Conservation (phyloP, 352 stramenopile species). For the Phytophthora cactorum region DNA sequence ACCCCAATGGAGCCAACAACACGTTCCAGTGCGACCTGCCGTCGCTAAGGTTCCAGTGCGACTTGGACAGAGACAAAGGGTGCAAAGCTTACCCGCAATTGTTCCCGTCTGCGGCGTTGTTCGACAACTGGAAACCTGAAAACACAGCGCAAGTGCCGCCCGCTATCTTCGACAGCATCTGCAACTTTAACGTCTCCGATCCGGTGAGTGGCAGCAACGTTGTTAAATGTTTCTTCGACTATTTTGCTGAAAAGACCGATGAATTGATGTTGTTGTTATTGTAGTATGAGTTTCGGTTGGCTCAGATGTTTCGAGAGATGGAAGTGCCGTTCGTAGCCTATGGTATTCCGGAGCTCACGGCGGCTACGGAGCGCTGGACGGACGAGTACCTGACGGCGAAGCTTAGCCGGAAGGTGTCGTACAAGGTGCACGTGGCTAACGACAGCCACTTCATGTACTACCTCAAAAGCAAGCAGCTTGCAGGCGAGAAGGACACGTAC, state of each 20-base stretch:
- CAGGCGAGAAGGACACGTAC: slow-evolving; percentile 50
- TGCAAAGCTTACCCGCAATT: slow-evolving; percentile 72
- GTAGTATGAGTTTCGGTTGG: slow-evolving; percentile 81
- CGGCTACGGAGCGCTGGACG: slow-evolving; percentile 83
- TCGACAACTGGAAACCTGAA: slow-evolving; percentile 86
- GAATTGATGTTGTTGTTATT: slow-evolving; percentile 7
- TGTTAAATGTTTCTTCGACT: neutral
- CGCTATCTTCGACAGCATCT: slow-evolving; percentile 64
- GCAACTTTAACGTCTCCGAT: slow-evolving; percentile 68
- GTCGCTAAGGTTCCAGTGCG: slow-evolving; percentile 62
- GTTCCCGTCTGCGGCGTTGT: slow-evolving; percentile 72
- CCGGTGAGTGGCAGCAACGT: slow-evolving; percentile 34
- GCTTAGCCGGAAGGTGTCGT: slow-evolving; percentile 42
- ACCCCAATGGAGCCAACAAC: slow-evolving; percentile 52
- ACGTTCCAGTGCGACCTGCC: slow-evolving; percentile 64
- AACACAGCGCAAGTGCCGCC: slow-evolving; percentile 36
- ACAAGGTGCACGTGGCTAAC: slow-evolving; percentile 79
- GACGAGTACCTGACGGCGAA: slow-evolving; percentile 72
- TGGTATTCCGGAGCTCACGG: slow-evolving; percentile 87
- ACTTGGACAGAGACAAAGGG: slow-evolving; percentile 41
- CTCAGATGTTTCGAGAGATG: slow-evolving; percentile 89
- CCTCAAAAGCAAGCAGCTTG: slow-evolving; percentile 46
- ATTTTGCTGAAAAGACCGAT: neutral
- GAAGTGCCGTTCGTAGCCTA: slow-evolving; percentile 96
- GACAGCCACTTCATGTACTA: slow-evolving; percentile 97